A percentile compares a stretch with the other conserved stretches of the same genome.
These are phyloP conservation scores for Bimuria novae-zelandiae DNA, from an alignment of 2,329 filamentous ascomycete species.

Conservation along the genomic window DNA sequence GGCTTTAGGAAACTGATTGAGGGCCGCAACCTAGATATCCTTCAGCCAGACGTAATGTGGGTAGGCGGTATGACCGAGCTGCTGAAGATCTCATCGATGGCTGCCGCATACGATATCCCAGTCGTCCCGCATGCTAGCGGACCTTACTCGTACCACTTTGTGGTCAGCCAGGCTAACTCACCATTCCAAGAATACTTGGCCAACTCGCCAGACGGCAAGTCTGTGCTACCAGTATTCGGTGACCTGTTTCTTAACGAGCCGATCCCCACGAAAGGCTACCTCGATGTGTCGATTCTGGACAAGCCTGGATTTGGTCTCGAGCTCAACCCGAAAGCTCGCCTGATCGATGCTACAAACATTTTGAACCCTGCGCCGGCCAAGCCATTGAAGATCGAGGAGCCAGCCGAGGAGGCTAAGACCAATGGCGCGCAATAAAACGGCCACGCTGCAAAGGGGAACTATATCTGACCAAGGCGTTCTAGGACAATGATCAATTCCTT, in stretches of 20 bases:
- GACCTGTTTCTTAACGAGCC: constrained; percentile 90
- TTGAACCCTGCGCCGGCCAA: constrained; percentile 66
- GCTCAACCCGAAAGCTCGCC: constrained; percentile 77
- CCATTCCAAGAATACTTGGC: constrained; percentile 97
- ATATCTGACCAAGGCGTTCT: neutral
- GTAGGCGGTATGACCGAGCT: constrained; percentile 90
- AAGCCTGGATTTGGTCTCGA: constrained; percentile 91
- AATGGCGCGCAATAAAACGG: constrained; percentile 17
- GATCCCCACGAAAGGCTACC: constrained; percentile 79
- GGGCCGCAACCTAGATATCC: constrained; percentile 87
- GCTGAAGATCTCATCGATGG: constrained; percentile 85
- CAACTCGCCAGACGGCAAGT: constrained; percentile 89
- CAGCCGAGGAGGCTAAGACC: neutral
- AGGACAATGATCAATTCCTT: neutral
- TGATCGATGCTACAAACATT: constrained; percentile 76
- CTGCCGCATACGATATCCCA: constrained; percentile 89
- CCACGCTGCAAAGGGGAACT: constrained; percentile 9
- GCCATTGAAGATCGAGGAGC: constrained; percentile 40
- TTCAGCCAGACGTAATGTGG: constrained; percentile 98
- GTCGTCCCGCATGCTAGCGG: constrained; percentile 95
- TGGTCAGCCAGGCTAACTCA: constrained; percentile 88
- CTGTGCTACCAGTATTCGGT: constrained; percentile 88
- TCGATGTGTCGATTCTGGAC: constrained; percentile 79
- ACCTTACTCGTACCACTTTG: constrained; percentile 95
- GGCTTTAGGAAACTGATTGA: constrained; percentile 95